Evolutionary conservation across 2,329 filamentous ascomycete genomes (phyloP), one percentile per base, ranked within the genome.

Genomic region (Ophiostoma sp.): DNA sequence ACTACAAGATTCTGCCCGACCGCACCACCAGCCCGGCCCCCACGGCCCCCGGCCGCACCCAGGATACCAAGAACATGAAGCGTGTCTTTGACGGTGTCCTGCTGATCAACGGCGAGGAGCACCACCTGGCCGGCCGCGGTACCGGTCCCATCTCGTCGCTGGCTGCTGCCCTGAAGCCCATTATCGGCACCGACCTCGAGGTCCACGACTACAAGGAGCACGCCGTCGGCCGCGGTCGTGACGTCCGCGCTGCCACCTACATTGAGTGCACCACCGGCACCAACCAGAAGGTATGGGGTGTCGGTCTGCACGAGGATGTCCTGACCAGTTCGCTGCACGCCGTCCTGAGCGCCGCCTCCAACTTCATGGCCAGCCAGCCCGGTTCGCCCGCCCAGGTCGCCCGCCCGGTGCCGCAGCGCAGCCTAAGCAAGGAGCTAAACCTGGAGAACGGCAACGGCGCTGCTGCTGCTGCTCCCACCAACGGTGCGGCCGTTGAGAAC

Each of bases 171-270:
- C 87, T 99, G 59, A 89, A 89, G 78, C 86, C 87, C 19, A 84
- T 98, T 45, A 71, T 76, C 55, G 93, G 93, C 74, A 91, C 98
- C 76, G 91, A 97, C 79, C 86, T 98, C 31, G 95, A 98, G 80
- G 94, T 98, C 70, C 89, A 91, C 63, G 94, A 98, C 81, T 98
- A 98, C 86, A 97, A 97, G 85, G 96, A 98, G 82, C 95, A 98
- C 83, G 92, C 95, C 36, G 94, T 98, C 77, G 94, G 94, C 76
- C 86, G 87, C 70, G 93, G 93, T 75, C 89, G 90, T 73, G 89
- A 94, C 75, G 93, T 95, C 77, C 97, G 97, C 85, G 95, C 95
- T n/a, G 95, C 94, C 1, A 93, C 95, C 1, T 98, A 97, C 80
- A 97, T 98, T 76, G 93, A 98, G 82, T 97, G 94, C 82, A 94